Base-by-base conservation (phyloP, 2,329 filamentous ascomycete species). In the Colletotrichum neosansevieriae region DNA sequence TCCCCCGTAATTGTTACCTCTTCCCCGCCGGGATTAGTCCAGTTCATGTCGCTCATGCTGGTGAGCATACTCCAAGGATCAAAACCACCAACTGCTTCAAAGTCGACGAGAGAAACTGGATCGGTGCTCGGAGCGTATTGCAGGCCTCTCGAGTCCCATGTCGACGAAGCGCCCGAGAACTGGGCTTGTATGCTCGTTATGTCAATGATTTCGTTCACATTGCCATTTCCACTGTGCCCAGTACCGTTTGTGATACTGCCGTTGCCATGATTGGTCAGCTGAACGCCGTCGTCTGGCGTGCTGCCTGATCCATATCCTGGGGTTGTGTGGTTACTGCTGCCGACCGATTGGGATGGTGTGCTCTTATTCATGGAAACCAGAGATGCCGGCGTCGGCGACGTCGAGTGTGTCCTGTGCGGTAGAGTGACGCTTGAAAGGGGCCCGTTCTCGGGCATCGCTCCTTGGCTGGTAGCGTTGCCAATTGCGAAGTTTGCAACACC, bases 41-140 rank as follows among this genome's bases (percentile, higher is more conserved):
- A 70, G 9, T 19, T 53, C 59, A 68, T 44, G 7, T 70, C 64
- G 11, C 62, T 47, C 58, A 58, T 50, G 12, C 42, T 60, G 9
- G 54, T 66, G 44, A 70, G n/a, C 59, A 63, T 51, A 7, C 51
- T 57, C 64, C 68, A 70, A 49, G 68, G 68, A 17, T 70, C 59
- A 6, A 70, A 57, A 7, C 49, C 68, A 17, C 51, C 56, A 5
- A 66, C 68, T 19, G 45, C n/a, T 12, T 59, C 47, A 38, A 60
- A 42, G 24, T 69, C 58, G 17, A 56, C 29, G n/a, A 66, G 66
- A 2, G 66, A 69, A 12, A 36, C 29, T 15, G 62, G 61, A 12
- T 69, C 66, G 15, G 62, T 44, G 66, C 66, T 66, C 1, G 66
- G 66, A 12, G 66, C 66, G 42, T 69, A 69, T 15, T 69, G 66